Percentiles rank a stretch among this genome's conserved stretches.
Evolutionary conservation across 73 alveolate genomes (phyloP).

Genomic region (Symbiodinium natans): DNA sequence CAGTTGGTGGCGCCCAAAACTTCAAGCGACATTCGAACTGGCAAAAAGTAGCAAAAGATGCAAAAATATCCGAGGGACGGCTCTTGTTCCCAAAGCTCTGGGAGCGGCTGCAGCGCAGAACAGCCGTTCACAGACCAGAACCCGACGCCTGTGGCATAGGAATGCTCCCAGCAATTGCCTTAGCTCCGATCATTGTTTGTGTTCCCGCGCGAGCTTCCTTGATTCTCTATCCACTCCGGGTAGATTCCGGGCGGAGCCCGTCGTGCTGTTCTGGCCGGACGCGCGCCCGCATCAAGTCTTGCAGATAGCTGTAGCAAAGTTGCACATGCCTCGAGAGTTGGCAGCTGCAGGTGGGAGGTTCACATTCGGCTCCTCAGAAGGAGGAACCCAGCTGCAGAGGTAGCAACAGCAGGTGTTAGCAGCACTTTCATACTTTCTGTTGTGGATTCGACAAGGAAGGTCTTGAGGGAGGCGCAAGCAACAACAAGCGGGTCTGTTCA

Average conservation of each 20-base stretch:
- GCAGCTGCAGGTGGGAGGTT: neutral
- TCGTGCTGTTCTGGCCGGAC: too few relatives aligned
- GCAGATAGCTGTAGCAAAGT: too few relatives aligned
- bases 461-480: too few relatives aligned
- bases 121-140: conserved; percentile 77
- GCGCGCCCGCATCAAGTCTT: too few relatives aligned
- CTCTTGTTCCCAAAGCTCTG: conserved; percentile 70
- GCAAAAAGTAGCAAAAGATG: neutral
- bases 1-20: neutral
- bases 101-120: conserved; percentile 62
- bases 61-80: conserved; percentile 2
- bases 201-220: too few relatives aligned
- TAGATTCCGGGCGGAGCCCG: too few relatives aligned
- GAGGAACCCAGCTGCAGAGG: neutral
- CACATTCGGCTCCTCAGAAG: neutral
- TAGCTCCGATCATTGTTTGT: too few relatives aligned
- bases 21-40: neutral
- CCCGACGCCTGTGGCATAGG: conserved; percentile 79
- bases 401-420: too few relatives aligned
- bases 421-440: too few relatives aligned
- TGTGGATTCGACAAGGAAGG: too few relatives aligned
- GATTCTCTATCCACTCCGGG: too few relatives aligned
- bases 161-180: conserved; percentile 73
- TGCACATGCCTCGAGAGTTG: conserved; percentile 70
- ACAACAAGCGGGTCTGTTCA: too few relatives aligned